phyloP scores from a whole-genome alignment of 2,329 filamentous ascomycete genomes.

The Bipolaris oryzae region DNA sequence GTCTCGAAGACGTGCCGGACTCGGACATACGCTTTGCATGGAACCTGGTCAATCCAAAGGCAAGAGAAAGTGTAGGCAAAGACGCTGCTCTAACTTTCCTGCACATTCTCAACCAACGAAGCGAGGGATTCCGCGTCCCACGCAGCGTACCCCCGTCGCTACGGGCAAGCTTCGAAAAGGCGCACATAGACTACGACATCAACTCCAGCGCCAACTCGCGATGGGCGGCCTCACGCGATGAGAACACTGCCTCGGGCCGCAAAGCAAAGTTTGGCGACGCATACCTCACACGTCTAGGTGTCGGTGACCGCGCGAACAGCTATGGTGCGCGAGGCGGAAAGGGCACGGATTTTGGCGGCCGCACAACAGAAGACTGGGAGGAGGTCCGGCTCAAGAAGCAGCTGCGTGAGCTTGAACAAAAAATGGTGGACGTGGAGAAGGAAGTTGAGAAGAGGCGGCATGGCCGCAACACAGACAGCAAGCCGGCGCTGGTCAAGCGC shows the following conservation, averaged over 20 bases:
- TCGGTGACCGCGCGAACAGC: slow-evolving; percentile 69
- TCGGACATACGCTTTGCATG: slow-evolving; percentile 88
- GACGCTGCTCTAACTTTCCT: slow-evolving; percentile 93
- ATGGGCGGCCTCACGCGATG: slow-evolving; percentile 80
- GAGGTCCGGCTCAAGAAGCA: slow-evolving; percentile 95
- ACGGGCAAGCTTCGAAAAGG: slow-evolving; percentile 88
- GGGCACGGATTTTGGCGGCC: slow-evolving; percentile 88
- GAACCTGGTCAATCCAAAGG: slow-evolving; percentile 96
- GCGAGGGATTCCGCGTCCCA: slow-evolving; percentile 93
- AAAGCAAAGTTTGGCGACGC: slow-evolving; percentile 98
- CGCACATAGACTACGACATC: slow-evolving; percentile 94
- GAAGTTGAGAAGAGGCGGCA: slow-evolving; percentile 65
- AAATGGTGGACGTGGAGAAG: slow-evolving; percentile 81
- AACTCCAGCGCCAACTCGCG: slow-evolving; percentile 77
- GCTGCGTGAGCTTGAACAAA: slow-evolving; percentile 84
- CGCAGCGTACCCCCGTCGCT: slow-evolving; percentile 90
- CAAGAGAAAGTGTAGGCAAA: slow-evolving; percentile 82
- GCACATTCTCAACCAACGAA: slow-evolving; percentile 93
- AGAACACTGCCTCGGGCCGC: slow-evolving; percentile 80
- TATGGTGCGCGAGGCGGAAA: slow-evolving; percentile 68
- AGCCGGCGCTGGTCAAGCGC: slow-evolving; percentile 89
- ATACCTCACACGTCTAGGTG: slow-evolving; percentile 87
- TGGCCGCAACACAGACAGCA: slow-evolving; percentile 69
- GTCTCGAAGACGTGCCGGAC: slow-evolving; percentile 67
- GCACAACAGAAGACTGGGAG: slow-evolving; percentile 93